Evolutionary conservation across 441 rosid species (phyloP).

Genomic region (Aquilaria agallochum): DNA sequence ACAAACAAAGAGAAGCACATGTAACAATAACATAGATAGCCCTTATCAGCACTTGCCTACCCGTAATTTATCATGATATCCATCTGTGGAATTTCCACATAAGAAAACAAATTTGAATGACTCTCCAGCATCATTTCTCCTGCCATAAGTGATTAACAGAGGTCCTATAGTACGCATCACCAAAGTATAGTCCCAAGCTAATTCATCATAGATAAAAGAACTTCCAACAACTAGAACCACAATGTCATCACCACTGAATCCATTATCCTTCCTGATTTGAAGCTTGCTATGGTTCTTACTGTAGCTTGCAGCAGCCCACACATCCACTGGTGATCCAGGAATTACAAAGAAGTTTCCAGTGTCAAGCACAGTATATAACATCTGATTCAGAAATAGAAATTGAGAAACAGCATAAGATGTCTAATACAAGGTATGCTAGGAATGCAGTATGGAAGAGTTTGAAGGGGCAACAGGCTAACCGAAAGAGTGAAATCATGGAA

Average conservation of each 20-base stretch:
- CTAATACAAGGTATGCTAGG: conserved; percentile 11
- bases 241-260: conserved; percentile 61
- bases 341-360: conserved; percentile 95
- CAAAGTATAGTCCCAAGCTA: conserved; percentile 86
- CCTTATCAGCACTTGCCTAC: conserved; percentile 33
- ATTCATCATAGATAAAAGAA: conserved; percentile 73
- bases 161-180: conserved; percentile 82
- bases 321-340: conserved; percentile 91
- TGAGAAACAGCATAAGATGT: conserved; percentile 29
- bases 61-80: conserved; percentile 68
- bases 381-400: conserved; percentile 53
- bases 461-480: conserved; percentile 37
- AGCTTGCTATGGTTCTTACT: conserved; percentile 52
- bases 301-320: conserved; percentile 90
- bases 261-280: conserved; percentile 58
- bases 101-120: conserved; percentile 79
- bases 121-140: conserved; percentile 52
- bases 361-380: conserved; percentile 91
- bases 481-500: conserved; percentile 84
- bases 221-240: conserved; percentile 85
- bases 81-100: conserved; percentile 80
- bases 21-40: conserved; percentile 3
- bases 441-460: conserved; percentile 1
- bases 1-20: neutral
- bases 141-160: conserved; percentile 70